Evolutionary conservation across 2,329 filamentous ascomycete genomes (phyloP).

Genomic region (Colletotrichum cereale): DNA sequence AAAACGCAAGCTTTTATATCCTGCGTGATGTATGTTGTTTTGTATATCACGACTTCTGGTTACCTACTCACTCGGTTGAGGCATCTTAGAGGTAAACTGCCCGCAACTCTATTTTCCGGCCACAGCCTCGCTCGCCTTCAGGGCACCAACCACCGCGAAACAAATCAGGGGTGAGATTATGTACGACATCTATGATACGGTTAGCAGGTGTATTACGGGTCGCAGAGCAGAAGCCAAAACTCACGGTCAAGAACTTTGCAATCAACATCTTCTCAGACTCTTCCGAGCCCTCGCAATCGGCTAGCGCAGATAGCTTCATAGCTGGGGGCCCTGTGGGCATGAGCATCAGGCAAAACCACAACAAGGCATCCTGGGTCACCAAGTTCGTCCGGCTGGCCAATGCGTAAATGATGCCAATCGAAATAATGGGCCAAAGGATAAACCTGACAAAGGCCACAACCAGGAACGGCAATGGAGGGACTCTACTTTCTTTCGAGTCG

Average conservation of each 20-base stretch:
- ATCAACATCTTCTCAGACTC: slow-evolving; percentile 57
- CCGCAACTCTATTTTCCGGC: background rate
- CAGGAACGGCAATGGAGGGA: slow-evolving; percentile 57
- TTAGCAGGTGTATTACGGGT: background rate
- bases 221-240: slow-evolving; percentile 21
- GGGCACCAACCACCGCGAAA: slow-evolving; percentile 32
- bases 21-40: background rate
- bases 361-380: slow-evolving; percentile 69
- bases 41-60: background rate
- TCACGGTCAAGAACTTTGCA: slow-evolving; percentile 57
- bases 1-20: background rate
- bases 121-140: slow-evolving; percentile 27
- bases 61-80: background rate
- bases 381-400: slow-evolving; percentile 65
- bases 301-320: slow-evolving; percentile 61
- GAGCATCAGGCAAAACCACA: slow-evolving; percentile 71
- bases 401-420: slow-evolving; percentile 65
- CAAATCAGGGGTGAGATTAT: slow-evolving; percentile 35
- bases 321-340: slow-evolving; percentile 62
- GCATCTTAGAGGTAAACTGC: background rate
- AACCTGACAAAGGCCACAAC: slow-evolving; percentile 69
- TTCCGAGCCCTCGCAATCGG: slow-evolving; percentile 56
- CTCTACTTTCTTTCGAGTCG: slow-evolving; percentile 48
- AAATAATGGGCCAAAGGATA: slow-evolving; percentile 66
- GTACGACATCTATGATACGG: slow-evolving; percentile 22